A percentile compares a stretch with the other conserved stretches of the same genome.
Conservation (phyloP, 1,139 yeast genomes). For the Saccharomyces hybrid region DNA sequence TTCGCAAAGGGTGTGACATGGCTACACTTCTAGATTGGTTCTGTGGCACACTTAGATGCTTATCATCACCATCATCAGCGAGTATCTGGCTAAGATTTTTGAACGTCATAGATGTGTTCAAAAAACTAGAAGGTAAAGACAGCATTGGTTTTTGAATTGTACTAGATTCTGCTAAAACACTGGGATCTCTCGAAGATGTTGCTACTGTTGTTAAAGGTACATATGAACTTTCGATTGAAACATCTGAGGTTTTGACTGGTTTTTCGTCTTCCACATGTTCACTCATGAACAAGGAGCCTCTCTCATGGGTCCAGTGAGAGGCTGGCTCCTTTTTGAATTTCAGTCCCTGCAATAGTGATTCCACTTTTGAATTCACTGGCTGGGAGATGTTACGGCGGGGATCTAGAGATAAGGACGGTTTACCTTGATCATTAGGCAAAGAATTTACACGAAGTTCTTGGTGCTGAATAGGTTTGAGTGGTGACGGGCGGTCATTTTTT, state of each 20-base stretch:
- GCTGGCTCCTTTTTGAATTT: neutral
- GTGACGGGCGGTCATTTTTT: neutral
- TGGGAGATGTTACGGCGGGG: slow-evolving; percentile 28
- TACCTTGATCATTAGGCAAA: neutral
- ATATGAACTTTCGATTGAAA: neutral
- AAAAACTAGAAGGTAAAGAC: slow-evolving; percentile 20
- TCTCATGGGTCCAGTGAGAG: neutral
- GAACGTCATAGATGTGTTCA: slow-evolving; percentile 26
- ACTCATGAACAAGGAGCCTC: neutral
- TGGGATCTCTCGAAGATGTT: slow-evolving; percentile 10
- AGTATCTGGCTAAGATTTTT: slow-evolving; percentile 23
- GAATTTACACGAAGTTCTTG: neutral
- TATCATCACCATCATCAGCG: slow-evolving; percentile 7
- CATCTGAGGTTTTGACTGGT: neutral
- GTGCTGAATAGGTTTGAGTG: neutral
- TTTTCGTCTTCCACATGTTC: neutral
- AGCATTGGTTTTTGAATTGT: slow-evolving; percentile 16
- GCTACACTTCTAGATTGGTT: slow-evolving; percentile 1
- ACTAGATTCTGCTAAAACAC: slow-evolving; percentile 29
- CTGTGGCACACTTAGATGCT: neutral
- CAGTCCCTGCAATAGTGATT: slow-evolving; percentile 8
- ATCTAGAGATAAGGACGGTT: slow-evolving; percentile 13
- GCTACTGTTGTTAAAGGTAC: neutral
- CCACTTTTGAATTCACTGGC: slow-evolving; percentile 16
- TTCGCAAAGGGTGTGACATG: slow-evolving; percentile 9